Evolutionary conservation across 352 stramenopile species (phyloP).

Genomic region (Globisporangium mamillatum): DNA sequence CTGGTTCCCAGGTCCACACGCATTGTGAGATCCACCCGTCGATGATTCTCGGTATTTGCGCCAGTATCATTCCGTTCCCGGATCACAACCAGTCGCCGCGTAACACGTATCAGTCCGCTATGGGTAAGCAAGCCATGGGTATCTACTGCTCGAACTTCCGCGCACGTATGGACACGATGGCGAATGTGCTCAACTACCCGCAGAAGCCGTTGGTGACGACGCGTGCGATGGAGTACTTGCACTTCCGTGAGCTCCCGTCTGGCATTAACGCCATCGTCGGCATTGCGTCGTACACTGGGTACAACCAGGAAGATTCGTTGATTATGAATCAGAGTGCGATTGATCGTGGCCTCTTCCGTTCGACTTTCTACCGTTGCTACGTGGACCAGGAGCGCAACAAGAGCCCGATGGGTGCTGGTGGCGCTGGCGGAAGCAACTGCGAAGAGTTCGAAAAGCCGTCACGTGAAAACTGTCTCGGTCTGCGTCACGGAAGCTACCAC

Average conservation of each 20-base stretch:
- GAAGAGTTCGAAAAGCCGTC: conserved; percentile 96
- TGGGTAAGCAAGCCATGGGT: conserved; percentile 99
- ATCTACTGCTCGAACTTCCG: conserved; percentile 99
- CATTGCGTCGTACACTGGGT: conserved; percentile 89
- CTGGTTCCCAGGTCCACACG: conserved; percentile 95
- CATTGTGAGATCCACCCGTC: conserved; percentile 99
- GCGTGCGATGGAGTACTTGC: conserved; percentile 98
- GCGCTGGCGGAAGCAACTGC: conserved; percentile 60
- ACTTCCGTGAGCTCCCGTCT: conserved; percentile 97
- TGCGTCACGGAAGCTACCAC: conserved; percentile 97
- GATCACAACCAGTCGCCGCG: conserved; percentile 99
- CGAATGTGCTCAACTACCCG: conserved; percentile 99
- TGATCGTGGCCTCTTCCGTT: conserved; percentile 98
- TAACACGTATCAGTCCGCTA: conserved; percentile 99
- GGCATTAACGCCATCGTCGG: conserved; percentile 97
- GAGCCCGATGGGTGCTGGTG: conserved; percentile 67
- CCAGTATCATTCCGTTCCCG: conserved; percentile 99
- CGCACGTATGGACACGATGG: conserved; percentile 99
- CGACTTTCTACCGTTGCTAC: conserved; percentile 99
- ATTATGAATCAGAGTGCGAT: conserved; percentile 99
- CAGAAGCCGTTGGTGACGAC: conserved; percentile 99
- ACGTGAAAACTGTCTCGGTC: conserved; percentile 92
- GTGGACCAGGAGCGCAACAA: conserved; percentile 93
- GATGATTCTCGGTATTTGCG: conserved; percentile 99
- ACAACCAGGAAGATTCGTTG: conserved; percentile 99